Conservation (phyloP, 192 early-diverging fungal species). For the Kappamyces sp. region DNA sequence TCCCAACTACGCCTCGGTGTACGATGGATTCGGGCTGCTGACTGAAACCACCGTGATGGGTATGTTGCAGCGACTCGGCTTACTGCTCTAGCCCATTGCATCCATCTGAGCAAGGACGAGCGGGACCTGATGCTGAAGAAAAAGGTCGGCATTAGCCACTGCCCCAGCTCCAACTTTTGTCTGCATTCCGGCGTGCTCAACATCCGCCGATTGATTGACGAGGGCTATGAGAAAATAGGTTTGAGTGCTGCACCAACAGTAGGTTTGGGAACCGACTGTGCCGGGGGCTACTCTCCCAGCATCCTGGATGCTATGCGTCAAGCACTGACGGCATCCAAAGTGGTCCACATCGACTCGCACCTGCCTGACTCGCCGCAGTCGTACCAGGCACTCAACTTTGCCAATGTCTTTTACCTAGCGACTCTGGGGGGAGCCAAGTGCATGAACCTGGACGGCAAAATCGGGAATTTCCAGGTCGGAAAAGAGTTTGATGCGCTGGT, state of each 20-base stretch:
- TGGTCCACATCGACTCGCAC: constrained; percentile 38
- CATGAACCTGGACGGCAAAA: constrained; percentile 58
- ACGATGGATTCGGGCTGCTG: constrained; percentile 67
- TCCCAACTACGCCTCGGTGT: constrained; percentile 67
- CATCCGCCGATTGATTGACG: constrained; percentile 65
- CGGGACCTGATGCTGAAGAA: constrained; percentile 53
- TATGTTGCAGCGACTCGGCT: no score
- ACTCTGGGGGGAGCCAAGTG: constrained; percentile 86
- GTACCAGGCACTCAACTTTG: constrained; percentile 50
- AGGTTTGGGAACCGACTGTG: constrained; percentile 90
- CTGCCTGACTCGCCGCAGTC: constrained; percentile 16
- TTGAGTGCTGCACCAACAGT: no score
- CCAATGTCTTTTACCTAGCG: constrained; percentile 78
- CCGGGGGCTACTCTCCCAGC: constrained; percentile 79
- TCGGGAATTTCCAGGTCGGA: constrained; percentile 79
- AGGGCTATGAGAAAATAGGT: constrained; percentile 53
- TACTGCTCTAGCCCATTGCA: no score
- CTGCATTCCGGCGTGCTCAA: constrained; percentile 74
- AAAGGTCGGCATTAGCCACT: constrained; percentile 79
- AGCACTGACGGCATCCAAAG: constrained; percentile 67
- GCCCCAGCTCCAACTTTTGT: constrained; percentile 86
- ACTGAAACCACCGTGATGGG: constrained; percentile 75
- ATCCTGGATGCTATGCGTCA: constrained; percentile 84
- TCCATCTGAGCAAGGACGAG: constrained; percentile 77
- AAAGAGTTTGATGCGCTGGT: constrained; percentile 94